Conservation (phyloP, 495 filamentous ascomycete species). For the Schizothecium vesticola region DNA sequence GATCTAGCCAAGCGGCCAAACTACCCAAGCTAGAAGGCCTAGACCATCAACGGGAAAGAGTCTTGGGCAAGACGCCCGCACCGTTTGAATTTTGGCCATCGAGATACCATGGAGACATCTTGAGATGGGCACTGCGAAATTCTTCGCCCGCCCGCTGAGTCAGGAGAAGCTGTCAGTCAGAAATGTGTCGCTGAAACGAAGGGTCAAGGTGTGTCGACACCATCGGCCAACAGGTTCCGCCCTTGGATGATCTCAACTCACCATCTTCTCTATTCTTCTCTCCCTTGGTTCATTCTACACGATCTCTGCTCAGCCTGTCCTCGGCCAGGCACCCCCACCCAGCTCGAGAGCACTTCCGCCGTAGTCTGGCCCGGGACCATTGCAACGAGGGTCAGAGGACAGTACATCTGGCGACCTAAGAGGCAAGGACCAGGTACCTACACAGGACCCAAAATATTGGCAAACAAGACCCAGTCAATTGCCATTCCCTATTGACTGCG, state of each 20-base stretch:
- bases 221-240: neutral
- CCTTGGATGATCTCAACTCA: too few relatives aligned
- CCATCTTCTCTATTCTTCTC: neutral
- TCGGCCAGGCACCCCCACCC: too few relatives aligned
- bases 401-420: too few relatives aligned
- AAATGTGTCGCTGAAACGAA: neutral
- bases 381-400: too few relatives aligned
- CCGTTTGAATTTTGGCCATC: neutral
- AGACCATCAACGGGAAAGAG: neutral
- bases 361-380: too few relatives aligned
- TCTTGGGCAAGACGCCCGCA: neutral
- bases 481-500: neutral
- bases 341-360: too few relatives aligned
- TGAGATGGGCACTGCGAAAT: neutral
- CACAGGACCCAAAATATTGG: too few relatives aligned
- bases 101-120: neutral
- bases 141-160: neutral
- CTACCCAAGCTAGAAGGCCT: neutral
- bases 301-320: too few relatives aligned
- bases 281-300: neutral
- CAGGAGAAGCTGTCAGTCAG: neutral
- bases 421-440: too few relatives aligned
- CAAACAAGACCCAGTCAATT: neutral
- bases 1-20: neutral
- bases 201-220: neutral